Conservation (phyloP, 139 green algal species). For the Ettlia oleoabundans region DNA sequence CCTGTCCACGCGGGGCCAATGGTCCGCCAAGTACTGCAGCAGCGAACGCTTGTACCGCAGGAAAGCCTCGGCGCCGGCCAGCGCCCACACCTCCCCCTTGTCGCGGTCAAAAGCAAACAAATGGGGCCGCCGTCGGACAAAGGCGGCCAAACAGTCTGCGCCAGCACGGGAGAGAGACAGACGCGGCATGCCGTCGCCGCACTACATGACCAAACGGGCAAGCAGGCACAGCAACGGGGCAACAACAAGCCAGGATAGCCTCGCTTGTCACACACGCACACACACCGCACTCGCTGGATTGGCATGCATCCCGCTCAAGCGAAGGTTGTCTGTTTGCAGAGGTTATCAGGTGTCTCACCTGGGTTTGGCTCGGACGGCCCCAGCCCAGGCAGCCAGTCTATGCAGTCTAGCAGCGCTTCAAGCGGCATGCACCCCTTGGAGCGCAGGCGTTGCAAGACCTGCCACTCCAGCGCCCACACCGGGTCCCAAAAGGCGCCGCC, state of each 20-base stretch:
- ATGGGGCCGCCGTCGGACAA: background rate
- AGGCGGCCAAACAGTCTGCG: background rate
- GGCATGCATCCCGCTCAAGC: too few relatives aligned
- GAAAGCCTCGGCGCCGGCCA: background rate
- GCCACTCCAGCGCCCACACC: background rate
- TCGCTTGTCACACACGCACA: too few relatives aligned
- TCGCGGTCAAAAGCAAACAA: background rate
- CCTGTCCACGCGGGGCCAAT: background rate
- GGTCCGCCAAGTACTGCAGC: conserved; percentile 14
- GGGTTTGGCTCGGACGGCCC: too few relatives aligned
- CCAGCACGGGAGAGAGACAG: background rate
- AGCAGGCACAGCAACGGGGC: too few relatives aligned
- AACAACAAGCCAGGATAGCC: too few relatives aligned
- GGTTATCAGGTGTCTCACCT: too few relatives aligned
- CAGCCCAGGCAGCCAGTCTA: background rate
- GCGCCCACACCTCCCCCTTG: background rate
- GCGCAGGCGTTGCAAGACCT: background rate
- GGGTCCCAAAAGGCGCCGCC: background rate
- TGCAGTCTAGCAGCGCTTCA: background rate
- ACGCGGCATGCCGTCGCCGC: background rate
- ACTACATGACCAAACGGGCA: background rate
- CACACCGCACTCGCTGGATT: too few relatives aligned
- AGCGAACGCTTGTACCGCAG: background rate
- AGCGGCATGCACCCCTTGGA: background rate
- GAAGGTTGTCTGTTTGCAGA: too few relatives aligned